These are phyloP conservation scores for Rhodocollybia butyracea DNA, from an alignment of 768 basidiomycete species.

Conservation along the genomic window DNA sequence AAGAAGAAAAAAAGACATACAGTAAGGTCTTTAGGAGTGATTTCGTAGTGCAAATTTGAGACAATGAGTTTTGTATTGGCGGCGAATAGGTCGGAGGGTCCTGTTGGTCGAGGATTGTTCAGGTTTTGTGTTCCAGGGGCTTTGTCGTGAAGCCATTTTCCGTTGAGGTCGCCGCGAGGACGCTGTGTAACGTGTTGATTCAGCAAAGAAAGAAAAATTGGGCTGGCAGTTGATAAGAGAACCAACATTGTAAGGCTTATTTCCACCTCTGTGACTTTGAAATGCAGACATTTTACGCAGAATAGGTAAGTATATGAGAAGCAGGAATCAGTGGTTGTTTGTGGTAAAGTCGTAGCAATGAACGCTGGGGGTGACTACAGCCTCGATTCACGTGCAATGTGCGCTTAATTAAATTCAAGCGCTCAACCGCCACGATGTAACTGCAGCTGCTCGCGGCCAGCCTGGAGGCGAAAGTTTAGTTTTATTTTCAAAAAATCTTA, in stretches of 20 bases:
- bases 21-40: conserved; percentile 83
- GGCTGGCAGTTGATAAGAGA: neutral
- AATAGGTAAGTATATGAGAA: neutral
- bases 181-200: conserved; percentile 37
- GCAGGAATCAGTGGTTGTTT: neutral
- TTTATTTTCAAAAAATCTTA: too few species aligned
- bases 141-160: conserved; percentile 77
- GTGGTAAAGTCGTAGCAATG: neutral
- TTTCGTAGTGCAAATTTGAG: conserved; percentile 89
- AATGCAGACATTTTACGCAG: conserved; percentile 8
- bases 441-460: too few species aligned
- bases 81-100: conserved; percentile 19
- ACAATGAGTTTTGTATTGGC: conserved; percentile 65
- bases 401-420: too few species aligned
- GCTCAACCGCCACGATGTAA: too few species aligned
- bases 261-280: conserved; percentile 24
- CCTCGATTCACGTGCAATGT: too few species aligned
- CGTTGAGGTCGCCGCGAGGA: conserved; percentile 51
- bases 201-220: neutral
- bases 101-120: conserved; percentile 24
- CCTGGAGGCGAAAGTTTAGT: too few species aligned
- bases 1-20: conserved; percentile 43
- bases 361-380: too few species aligned
- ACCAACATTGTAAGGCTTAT: conserved; percentile 44
- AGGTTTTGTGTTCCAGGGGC: conserved; percentile 41